Conservation (phyloP, 106 monocot genomes). For the Dendrobium nobile region DNA sequence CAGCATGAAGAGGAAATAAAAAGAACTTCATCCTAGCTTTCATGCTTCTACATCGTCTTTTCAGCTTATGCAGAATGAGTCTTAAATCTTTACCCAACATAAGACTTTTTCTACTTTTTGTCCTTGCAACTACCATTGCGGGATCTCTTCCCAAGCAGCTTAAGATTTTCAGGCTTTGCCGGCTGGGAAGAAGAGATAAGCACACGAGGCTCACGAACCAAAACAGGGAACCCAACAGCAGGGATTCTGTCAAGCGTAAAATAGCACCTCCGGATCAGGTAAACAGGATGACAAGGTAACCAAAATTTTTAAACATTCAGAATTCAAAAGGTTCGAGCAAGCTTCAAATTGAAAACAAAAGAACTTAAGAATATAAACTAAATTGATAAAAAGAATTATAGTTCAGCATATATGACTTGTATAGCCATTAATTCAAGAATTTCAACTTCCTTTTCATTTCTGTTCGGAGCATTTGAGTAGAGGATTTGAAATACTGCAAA, state of each 20-base stretch:
- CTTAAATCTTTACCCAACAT: conserved; percentile 5
- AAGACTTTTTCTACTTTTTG: conserved; percentile 16
- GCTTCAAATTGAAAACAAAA: background rate
- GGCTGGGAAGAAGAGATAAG: conserved; percentile 45
- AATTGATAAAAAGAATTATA: background rate
- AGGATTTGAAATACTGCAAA: background rate
- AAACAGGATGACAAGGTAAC: background rate
- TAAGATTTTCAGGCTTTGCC: conserved; percentile 17
- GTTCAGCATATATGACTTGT: background rate
- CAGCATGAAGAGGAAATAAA: conserved; percentile 21
- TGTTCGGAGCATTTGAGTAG: background rate
- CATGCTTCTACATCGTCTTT: conserved; percentile 44
- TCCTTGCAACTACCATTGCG: conserved; percentile 15
- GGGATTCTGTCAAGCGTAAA: conserved; percentile 46
- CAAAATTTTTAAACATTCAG: background rate
- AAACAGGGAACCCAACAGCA: conserved; percentile 89
- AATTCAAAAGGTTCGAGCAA: background rate
- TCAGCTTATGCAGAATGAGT: conserved; percentile 11
- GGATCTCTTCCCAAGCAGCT: conserved; percentile 39
- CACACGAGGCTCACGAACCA: conserved; percentile 40
- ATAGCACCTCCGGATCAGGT: background rate
- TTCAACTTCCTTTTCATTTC: background rate
- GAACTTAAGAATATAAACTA: background rate
- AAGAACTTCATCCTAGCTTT: conserved; percentile 45
- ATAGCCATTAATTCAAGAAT: background rate